Evolutionary conservation across 495 filamentous ascomycete genomes (phyloP).

Genomic region (Neurospora hispaniola): DNA sequence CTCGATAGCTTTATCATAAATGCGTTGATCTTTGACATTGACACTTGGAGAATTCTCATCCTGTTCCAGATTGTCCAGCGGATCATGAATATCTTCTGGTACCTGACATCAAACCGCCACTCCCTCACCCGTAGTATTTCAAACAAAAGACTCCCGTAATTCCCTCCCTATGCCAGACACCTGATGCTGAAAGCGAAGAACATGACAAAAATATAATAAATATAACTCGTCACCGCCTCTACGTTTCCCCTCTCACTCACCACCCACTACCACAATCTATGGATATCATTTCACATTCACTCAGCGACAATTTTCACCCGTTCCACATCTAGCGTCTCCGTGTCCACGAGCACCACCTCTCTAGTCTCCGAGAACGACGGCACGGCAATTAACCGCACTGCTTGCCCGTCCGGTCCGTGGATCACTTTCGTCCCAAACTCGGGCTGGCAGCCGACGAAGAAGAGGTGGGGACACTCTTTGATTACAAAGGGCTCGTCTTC

Average conservation of each 20-base stretch:
- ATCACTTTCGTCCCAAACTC: slow-evolving; percentile 69
- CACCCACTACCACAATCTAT: neutral
- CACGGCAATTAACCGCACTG: slow-evolving; percentile 64
- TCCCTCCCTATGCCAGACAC: neutral
- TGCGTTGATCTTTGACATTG: neutral
- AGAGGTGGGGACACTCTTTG: slow-evolving; percentile 77
- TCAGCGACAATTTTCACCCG: slow-evolving; percentile 42
- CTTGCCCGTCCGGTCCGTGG: slow-evolving; percentile 45
- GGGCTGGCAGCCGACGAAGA: slow-evolving; percentile 81
- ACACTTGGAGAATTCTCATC: neutral
- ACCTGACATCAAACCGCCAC: neutral
- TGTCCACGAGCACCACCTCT: slow-evolving; percentile 76
- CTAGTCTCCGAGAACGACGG: slow-evolving; percentile 73
- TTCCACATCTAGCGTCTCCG: slow-evolving; percentile 70
- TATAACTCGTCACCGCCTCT: neutral
- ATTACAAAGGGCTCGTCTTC: slow-evolving; percentile 78
- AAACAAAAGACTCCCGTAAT: neutral
- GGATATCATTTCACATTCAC: neutral
- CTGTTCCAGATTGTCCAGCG: neutral
- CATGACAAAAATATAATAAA: neutral
- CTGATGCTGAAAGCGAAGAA: neutral
- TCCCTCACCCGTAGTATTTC: neutral
- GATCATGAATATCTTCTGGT: neutral
- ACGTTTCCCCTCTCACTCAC: neutral
- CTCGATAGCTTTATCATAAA: neutral